Evolutionary conservation across 2,329 filamentous ascomycete species (phyloP).

Genomic region (Grosmannia clavigera): DNA sequence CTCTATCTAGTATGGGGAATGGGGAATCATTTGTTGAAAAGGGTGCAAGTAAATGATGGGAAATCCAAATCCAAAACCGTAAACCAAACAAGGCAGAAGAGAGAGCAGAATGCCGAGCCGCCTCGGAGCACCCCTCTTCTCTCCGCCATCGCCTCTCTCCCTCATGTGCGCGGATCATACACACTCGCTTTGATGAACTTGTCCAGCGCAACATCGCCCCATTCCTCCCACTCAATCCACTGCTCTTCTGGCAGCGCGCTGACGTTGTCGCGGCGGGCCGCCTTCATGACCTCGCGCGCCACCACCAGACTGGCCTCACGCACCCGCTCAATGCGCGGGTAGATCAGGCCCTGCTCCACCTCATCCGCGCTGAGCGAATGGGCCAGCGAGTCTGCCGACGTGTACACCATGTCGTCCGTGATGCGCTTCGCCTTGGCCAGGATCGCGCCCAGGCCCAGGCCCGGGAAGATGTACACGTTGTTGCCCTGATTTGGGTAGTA

Average conservation of each 20-base stretch:
- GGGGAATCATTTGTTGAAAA: not conserved
- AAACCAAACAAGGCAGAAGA: not conserved
- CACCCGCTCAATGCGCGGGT: constrained; percentile 83
- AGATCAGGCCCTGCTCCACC: constrained; percentile 71
- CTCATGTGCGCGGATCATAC: constrained; percentile 39
- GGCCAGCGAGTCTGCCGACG: constrained; percentile 70
- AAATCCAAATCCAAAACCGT: not conserved
- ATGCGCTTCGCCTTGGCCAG: constrained; percentile 76
- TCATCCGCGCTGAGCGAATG: constrained; percentile 71
- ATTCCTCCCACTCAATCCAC: constrained; percentile 62
- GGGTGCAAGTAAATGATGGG: not conserved
- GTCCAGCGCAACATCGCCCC: constrained; percentile 50
- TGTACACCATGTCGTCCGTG: constrained; percentile 96
- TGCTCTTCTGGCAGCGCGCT: constrained; percentile 54
- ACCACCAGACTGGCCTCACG: constrained; percentile 80
- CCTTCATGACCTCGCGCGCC: constrained; percentile 84
- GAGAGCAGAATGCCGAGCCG: not conserved
- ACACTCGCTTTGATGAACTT: constrained; percentile 47
- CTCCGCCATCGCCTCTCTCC: not conserved
- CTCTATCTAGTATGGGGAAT: not conserved
- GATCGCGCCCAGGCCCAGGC: constrained; percentile 86
- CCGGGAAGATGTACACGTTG: constrained; percentile 90
- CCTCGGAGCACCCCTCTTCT: not conserved
- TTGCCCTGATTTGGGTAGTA: constrained; percentile 77
- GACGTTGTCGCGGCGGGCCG: constrained; percentile 72